Percentiles rank a stretch among this genome's conserved stretches.
These are phyloP conservation scores for Aphanomyces stellatus DNA, from an alignment of 352 stramenopile species.

Conservation along the genomic window DNA sequence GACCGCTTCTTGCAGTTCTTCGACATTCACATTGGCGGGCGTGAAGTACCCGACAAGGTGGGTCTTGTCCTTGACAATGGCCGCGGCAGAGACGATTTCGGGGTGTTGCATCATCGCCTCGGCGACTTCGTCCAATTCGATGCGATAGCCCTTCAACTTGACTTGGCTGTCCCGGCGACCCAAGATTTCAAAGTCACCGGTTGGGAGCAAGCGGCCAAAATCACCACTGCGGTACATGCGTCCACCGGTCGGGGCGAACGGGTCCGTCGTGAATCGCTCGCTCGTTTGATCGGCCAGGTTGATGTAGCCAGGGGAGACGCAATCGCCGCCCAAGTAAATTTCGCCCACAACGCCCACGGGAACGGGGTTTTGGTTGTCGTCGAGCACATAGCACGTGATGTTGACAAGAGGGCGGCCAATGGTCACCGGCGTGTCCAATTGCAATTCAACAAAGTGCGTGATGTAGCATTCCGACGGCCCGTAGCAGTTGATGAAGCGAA, in stretches of 20 bases:
- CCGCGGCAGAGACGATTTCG: conserved; percentile 77
- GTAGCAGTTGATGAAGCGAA: background rate
- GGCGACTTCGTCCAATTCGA: conserved; percentile 89
- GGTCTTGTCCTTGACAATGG: conserved; percentile 89
- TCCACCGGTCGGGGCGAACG: conserved; percentile 34
- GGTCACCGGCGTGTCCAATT: conserved; percentile 20
- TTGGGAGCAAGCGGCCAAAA: conserved; percentile 82
- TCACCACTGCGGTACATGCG: conserved; percentile 92
- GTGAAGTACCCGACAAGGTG: conserved; percentile 90
- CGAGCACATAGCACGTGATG: conserved; percentile 66
- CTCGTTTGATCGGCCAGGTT: conserved; percentile 72
- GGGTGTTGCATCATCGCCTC: conserved; percentile 81
- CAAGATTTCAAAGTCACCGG: conserved; percentile 88
- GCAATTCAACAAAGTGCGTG: too few relatives aligned
- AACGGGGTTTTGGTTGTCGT: conserved; percentile 58
- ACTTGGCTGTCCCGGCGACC: conserved; percentile 94
- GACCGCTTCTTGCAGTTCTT: conserved; percentile 55
- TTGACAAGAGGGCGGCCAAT: conserved; percentile 63
- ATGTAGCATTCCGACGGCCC: background rate
- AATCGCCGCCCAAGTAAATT: conserved; percentile 81
- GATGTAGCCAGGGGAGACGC: conserved; percentile 76
- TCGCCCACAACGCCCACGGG: conserved; percentile 62
- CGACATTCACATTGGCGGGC: conserved; percentile 57
- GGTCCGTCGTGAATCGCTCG: conserved; percentile 67
- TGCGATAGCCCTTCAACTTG: conserved; percentile 93